Percentiles rank a stretch among this genome's conserved stretches.
Conservation (phyloP, 2,329 filamentous ascomycete species). For the Cladophialophora yegresii region DNA sequence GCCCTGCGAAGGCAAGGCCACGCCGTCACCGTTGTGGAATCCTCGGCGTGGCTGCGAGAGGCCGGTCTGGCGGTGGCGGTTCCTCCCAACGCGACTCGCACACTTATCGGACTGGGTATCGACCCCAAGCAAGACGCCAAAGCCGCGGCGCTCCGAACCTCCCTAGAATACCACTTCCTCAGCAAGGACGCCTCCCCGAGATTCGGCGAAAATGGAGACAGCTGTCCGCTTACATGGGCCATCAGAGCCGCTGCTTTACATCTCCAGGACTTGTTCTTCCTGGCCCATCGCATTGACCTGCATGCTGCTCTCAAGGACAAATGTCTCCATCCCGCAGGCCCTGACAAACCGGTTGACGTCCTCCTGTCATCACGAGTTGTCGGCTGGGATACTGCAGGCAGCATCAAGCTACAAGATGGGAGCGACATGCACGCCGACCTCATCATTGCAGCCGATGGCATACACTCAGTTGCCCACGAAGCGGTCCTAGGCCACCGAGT, state of each 20-base stretch:
- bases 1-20: conserved; percentile 58
- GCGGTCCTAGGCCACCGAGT: conserved; percentile 20
- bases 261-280: conserved; percentile 1
- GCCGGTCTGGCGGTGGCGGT: conserved; percentile 40
- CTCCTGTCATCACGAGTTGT: conserved; percentile 38
- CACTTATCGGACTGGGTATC: conserved; percentile 36
- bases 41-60: conserved; percentile 38
- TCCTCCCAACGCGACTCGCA: conserved; percentile 38
- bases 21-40: conserved; percentile 44
- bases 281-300: conserved; percentile 43
- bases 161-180: conserved; percentile 10
- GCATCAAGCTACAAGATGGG: conserved; percentile 38
- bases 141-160: conserved; percentile 6
- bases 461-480: conserved; percentile 40
- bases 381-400: conserved; percentile 27
- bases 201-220: conserved; percentile 6
- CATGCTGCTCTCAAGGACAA: conserved; percentile 13
- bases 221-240: conserved; percentile 2
- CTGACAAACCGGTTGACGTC: conserved; percentile 10
- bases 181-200: conserved; percentile 22
- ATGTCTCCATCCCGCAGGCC: neutral
- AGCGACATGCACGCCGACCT: conserved; percentile 40
- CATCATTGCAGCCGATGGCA: conserved; percentile 47
- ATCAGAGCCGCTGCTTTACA: neutral
- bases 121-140: conserved; percentile 18